Conservation (phyloP, 768 basidiomycete genomes). For the Kwoniella pini region DNA sequence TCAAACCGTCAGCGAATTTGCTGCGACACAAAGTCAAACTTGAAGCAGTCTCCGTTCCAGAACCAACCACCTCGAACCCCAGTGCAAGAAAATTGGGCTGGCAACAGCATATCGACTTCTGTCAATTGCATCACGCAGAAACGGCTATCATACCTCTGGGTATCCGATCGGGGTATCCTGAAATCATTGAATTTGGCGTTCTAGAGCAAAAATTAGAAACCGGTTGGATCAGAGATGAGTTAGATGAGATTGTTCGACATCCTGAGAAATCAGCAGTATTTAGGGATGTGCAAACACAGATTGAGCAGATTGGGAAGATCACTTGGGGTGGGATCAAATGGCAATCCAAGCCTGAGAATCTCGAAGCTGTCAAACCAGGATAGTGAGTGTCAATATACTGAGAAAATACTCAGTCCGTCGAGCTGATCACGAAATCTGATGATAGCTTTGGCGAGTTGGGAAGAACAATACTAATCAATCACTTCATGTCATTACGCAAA, state of each 20-base stretch:
- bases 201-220: slow-evolving; percentile 22
- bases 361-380: slow-evolving; percentile 26
- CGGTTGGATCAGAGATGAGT: slow-evolving; percentile 19
- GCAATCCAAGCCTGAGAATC: slow-evolving; percentile 20
- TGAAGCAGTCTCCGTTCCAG: neutral
- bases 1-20: slow-evolving; percentile 8
- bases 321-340: slow-evolving; percentile 21
- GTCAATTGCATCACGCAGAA: slow-evolving; percentile 40
- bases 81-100: slow-evolving; percentile 22
- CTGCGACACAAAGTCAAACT: slow-evolving; percentile 2
- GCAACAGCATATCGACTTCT: slow-evolving; percentile 38
- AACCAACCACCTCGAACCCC: slow-evolving; percentile 16
- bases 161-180: slow-evolving; percentile 40
- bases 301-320: slow-evolving; percentile 26
- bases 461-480: slow-evolving; percentile 21
- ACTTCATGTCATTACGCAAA: slow-evolving; percentile 29
- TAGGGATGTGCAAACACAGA: slow-evolving; percentile 12
- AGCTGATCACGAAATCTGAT: neutral
- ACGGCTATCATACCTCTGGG: slow-evolving; percentile 41
- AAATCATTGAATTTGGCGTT: slow-evolving; percentile 28
- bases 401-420: neutral
- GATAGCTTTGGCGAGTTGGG: slow-evolving; percentile 43
- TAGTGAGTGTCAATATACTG: slow-evolving; percentile 39
- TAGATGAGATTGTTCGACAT: slow-evolving; percentile 25
- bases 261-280: slow-evolving; percentile 35